Evolutionary conservation across 148 eudicot species (phyloP).

Genomic region (Silene latifolia): DNA sequence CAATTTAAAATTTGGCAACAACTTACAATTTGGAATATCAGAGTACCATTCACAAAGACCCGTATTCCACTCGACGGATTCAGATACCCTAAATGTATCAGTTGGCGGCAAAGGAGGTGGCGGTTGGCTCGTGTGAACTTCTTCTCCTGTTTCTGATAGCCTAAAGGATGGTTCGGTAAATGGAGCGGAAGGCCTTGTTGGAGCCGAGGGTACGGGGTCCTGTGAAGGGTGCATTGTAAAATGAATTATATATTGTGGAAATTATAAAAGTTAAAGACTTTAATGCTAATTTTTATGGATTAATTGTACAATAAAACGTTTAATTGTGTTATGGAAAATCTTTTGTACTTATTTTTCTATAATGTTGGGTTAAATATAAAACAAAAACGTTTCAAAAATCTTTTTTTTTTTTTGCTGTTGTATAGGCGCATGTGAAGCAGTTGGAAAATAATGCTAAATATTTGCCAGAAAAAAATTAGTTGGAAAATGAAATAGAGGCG

Average conservation of each 20-base stretch:
- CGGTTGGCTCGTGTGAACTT: constrained; percentile 4
- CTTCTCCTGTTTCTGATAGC: not conserved
- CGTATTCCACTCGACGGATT: constrained; percentile 20
- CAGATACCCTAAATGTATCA: not conserved
- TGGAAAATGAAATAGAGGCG: not conserved
- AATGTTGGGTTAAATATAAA: not conserved
- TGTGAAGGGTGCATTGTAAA: constrained; percentile 5
- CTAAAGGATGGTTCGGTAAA: not conserved
- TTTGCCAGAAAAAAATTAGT: not conserved
- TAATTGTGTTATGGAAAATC: no score
- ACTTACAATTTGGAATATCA: constrained; percentile 25
- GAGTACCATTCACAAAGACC: constrained; percentile 24
- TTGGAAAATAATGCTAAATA: not conserved
- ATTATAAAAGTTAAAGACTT: not conserved
- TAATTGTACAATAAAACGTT: not conserved
- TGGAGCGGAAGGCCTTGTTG: not conserved
- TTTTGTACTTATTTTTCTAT: not conserved
- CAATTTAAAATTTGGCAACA: no score
- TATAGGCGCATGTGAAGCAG: not conserved
- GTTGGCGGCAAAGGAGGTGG: not conserved
- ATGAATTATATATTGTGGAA: not conserved
- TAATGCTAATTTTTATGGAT: not conserved
- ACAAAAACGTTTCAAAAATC: not conserved
- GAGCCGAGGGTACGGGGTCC: not conserved
- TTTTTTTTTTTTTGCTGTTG: not conserved